phyloP scores from a whole-genome alignment of 2,329 filamentous ascomycete species.

The Claviceps sp. region DNA sequence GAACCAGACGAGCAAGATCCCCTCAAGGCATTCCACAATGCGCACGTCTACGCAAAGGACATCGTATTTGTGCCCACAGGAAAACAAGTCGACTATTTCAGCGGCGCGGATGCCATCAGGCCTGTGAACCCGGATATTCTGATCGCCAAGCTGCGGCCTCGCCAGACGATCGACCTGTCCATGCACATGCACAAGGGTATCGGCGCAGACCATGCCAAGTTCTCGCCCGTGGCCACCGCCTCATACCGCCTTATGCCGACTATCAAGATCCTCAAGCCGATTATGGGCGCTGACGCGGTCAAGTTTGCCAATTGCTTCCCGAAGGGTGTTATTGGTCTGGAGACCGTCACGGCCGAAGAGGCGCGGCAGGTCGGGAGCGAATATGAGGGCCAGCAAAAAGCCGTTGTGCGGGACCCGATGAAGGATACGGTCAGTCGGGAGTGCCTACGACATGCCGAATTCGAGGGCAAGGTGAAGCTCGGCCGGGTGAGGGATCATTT shows the following conservation, averaged over 20 bases:
- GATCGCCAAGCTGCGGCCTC: constrained; percentile 84
- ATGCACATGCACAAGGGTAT: constrained; percentile 94
- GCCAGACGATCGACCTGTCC: constrained; percentile 72
- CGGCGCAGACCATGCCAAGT: constrained; percentile 91
- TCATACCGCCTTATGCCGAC: constrained; percentile 82
- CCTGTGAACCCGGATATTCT: constrained; percentile 86
- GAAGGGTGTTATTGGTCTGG: constrained; percentile 69
- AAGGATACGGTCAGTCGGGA: constrained; percentile 92
- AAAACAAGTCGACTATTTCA: constrained; percentile 56
- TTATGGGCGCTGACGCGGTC: constrained; percentile 71
- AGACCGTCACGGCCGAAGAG: constrained; percentile 57
- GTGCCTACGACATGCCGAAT: constrained; percentile 81
- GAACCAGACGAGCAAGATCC: constrained; percentile 65
- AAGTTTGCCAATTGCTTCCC: constrained; percentile 91
- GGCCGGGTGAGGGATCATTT: constrained; percentile 89
- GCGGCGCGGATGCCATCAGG: constrained; percentile 52
- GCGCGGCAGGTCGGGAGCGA: constrained; percentile 44
- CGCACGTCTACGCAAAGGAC: constrained; percentile 68
- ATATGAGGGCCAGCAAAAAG: constrained; percentile 66
- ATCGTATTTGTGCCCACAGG: constrained; percentile 67
- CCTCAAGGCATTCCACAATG: constrained; percentile 70
- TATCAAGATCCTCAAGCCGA: constrained; percentile 73
- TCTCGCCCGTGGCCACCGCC: constrained; percentile 89
- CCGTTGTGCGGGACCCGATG: constrained; percentile 78
- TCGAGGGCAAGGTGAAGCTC: constrained; percentile 89